Evolutionary conservation across 495 filamentous ascomycete genomes (phyloP).

Genomic region (Oidiodendron maius): DNA sequence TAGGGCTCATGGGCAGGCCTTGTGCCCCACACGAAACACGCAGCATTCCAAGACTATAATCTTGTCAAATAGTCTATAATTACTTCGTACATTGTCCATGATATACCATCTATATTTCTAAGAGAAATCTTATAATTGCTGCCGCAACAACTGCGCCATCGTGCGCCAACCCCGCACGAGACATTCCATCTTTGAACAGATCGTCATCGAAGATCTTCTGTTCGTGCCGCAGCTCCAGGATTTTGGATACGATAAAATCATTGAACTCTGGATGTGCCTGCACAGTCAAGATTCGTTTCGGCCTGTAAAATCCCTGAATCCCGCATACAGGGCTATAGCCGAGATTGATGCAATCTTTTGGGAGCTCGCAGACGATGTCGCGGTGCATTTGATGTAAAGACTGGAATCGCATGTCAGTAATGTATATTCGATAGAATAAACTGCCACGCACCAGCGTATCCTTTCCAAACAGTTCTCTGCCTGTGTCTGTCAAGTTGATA

Average conservation of each 20-base stretch:
- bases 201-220: constrained; percentile 61
- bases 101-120: constrained; percentile 42
- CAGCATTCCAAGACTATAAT: no score
- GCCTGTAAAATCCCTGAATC: constrained; percentile 77
- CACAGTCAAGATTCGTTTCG: constrained; percentile 62
- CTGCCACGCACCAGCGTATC: constrained; percentile 55
- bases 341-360: constrained; percentile 53
- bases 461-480: constrained; percentile 65
- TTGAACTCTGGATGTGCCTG: constrained; percentile 93
- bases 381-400: constrained; percentile 86
- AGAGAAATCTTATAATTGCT: constrained; percentile 69
- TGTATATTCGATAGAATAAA: background rate
- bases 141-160: constrained; percentile 67
- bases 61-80: no score
- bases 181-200: constrained; percentile 58
- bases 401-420: constrained; percentile 32
- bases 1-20: no score
- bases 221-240: constrained; percentile 54
- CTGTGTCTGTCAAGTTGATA: constrained; percentile 61
- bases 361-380: constrained; percentile 66
- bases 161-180: constrained; percentile 56
- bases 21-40: no score
- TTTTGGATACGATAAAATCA: constrained; percentile 62
- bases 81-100: no score
- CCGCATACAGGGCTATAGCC: constrained; percentile 61